Evolutionary conservation across 768 basidiomycete species (phyloP), one percentile per base, ranked within the genome.

Genomic region (Podaxis carcinomalis): DNA sequence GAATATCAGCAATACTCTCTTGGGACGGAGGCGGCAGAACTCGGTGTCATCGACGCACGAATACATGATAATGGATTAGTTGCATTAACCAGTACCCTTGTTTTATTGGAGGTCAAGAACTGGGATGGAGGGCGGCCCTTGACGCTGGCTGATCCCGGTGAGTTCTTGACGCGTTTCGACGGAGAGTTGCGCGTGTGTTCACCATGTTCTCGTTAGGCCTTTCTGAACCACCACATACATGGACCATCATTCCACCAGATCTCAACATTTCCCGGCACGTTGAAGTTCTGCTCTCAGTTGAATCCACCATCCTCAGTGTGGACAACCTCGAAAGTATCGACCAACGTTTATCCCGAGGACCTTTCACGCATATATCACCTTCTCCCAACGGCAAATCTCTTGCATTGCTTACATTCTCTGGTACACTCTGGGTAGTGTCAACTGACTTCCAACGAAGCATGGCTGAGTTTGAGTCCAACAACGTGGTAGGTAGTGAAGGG

Each of bases 341-440:
- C 71, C 96, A 97, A 73, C 86, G 89, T 10, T 77, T 98, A 7
- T 87, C 88, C 6, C 84, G 90, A 35, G 96, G 95, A 0, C 97
- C 97, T 2, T 98, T 98, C 72, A 83, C 82, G 0, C 89, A 90
- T 66, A 82, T 98, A 55, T 83, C 90, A 0, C 90, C 93, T 2
- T 98, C 96, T 0, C 96, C 97, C 0, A 95, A 95, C 66, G 96
- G 96, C 39, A 94, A 95, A 67, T 88, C 93, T 50, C 80, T 98
- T 14, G 94, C 94, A 0, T 76, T 98, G 2, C 75, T 96, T 39
- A 93, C 90, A 1, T 84, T 80, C 57, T 77, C 80, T 10, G 88
- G 88, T 5, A 75, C 83, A 4, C 83, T 98, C 28, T 93, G 92
- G 90, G 95, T 98, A 37, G 92, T 98, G n/a, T 96, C 95, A 11